Conservation (phyloP, 129 eudicot species). For the Flaveria robusta region DNA sequence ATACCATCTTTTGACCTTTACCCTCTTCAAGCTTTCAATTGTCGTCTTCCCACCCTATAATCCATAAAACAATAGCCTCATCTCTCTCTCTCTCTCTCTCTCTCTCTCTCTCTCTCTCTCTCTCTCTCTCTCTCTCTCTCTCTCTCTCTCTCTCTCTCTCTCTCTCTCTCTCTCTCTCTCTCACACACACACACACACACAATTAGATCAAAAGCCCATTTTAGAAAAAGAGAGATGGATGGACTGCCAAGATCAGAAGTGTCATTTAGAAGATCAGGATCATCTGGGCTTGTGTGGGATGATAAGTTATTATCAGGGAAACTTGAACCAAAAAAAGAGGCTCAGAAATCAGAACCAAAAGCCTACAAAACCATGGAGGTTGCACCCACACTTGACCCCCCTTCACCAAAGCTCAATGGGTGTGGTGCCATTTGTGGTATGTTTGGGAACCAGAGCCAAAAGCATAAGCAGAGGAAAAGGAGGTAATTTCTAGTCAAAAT, state of each 20-base stretch:
- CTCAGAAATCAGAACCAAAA: constrained; percentile 32
- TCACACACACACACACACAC: constrained; percentile 1
- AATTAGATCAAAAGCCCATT: background rate
- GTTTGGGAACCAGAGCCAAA: constrained; percentile 50
- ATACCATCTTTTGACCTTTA: constrained; percentile 43
- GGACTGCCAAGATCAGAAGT: constrained; percentile 68
- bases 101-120: background rate
- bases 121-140: background rate
- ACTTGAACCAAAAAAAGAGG: constrained; percentile 38
- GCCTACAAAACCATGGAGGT: constrained; percentile 50
- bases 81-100: background rate
- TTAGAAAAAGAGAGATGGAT: constrained; percentile 39
- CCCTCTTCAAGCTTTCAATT: constrained; percentile 34
- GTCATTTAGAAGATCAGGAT: constrained; percentile 79
- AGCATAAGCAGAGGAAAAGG: constrained; percentile 34
- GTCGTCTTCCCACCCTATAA: constrained; percentile 30
- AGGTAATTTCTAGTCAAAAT: constrained; percentile 20
- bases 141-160: background rate
- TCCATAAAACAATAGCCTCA: constrained; percentile 16
- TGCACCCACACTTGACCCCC: constrained; percentile 62
- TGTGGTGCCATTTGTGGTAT: constrained; percentile 50
- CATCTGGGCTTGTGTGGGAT: constrained; percentile 86
- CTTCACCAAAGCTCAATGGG: constrained; percentile 74
- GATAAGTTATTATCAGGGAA: constrained; percentile 62
- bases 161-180: background rate